A percentile compares a stretch with the other conserved stretches of the same genome.
phyloP scores from a whole-genome alignment of 352 stramenopile genomes.

The Phytophthora macrochlamydospora region DNA sequence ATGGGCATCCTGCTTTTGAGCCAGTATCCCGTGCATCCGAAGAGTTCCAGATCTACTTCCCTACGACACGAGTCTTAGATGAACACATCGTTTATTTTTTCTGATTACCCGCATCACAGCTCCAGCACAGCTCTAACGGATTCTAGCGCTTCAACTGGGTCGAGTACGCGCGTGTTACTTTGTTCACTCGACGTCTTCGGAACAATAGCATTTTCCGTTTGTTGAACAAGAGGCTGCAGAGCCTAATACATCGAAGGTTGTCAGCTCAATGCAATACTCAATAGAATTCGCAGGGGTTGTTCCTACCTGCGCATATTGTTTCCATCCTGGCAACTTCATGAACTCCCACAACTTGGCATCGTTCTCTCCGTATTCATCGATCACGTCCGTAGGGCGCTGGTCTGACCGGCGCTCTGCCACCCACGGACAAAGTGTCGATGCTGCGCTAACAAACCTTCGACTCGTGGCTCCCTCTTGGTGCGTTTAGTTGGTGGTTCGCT shows the following conservation, averaged over 20 bases:
- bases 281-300: constrained; percentile 4
- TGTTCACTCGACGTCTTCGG: neutral
- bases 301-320: constrained; percentile 46
- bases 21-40: too few species aligned
- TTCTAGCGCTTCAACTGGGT: constrained; percentile 27
- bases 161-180: neutral
- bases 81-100: too few species aligned
- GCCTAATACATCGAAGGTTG: constrained; percentile 8
- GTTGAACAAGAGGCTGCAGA: constrained; percentile 12
- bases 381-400: constrained; percentile 1
- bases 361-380: constrained; percentile 28
- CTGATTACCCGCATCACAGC: constrained; percentile 13
- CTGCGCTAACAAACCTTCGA: constrained; percentile 14
- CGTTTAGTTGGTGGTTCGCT: constrained; percentile 40
- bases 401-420: constrained; percentile 25
- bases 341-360: constrained; percentile 30
- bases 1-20: too few species aligned
- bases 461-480: constrained; percentile 15
- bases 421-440: constrained; percentile 74
- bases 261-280: neutral
- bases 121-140: constrained; percentile 30
- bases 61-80: too few species aligned
- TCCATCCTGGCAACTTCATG: constrained; percentile 38
- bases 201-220: constrained; percentile 7
- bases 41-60: too few species aligned